These are phyloP conservation scores for Solanum bulbocastanum DNA, from an alignment of 257 asterid species.

Conservation along the genomic window DNA sequence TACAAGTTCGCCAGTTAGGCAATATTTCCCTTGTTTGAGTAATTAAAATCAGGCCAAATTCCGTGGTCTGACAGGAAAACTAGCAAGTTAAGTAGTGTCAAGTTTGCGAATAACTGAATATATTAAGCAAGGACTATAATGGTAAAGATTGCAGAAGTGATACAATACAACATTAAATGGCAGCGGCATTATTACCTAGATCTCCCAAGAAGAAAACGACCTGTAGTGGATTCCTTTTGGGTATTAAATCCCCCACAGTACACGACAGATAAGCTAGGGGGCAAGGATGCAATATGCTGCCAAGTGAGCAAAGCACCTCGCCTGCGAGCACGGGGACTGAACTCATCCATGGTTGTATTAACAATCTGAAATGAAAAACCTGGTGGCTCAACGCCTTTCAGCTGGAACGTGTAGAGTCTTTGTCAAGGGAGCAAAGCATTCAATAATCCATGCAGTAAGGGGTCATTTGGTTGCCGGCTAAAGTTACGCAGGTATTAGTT, in stretches of 20 bases:
- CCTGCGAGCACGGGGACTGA: slow-evolving; percentile 92
- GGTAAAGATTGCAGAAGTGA: background rate
- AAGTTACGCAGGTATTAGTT: background rate
- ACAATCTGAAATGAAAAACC: slow-evolving; percentile 93
- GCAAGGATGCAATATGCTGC: slow-evolving; percentile 99
- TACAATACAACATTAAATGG: background rate
- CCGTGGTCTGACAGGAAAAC: background rate
- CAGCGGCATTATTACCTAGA: slow-evolving; percentile 41
- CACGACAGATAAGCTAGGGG: slow-evolving; percentile 86
- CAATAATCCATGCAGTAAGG: background rate
- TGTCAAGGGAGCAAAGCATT: slow-evolving; percentile 38
- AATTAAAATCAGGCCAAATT: background rate
- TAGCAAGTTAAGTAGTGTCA: background rate
- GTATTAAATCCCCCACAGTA: slow-evolving; percentile 96
- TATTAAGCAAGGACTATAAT: background rate
- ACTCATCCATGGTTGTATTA: slow-evolving; percentile 89
- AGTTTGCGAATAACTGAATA: background rate
- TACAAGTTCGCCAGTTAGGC: background rate
- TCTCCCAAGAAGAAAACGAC: slow-evolving; percentile 98
- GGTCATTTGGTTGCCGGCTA: background rate
- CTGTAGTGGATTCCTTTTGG: slow-evolving; percentile 92
- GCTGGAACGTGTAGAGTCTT: slow-evolving; percentile 92
- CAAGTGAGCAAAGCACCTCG: slow-evolving; percentile 96
- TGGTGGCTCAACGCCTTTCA: slow-evolving; percentile 93
- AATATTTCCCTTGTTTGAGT: background rate